Base-by-base conservation (phyloP, 208 protist species). In the Crithidia fasciculata region DNA sequence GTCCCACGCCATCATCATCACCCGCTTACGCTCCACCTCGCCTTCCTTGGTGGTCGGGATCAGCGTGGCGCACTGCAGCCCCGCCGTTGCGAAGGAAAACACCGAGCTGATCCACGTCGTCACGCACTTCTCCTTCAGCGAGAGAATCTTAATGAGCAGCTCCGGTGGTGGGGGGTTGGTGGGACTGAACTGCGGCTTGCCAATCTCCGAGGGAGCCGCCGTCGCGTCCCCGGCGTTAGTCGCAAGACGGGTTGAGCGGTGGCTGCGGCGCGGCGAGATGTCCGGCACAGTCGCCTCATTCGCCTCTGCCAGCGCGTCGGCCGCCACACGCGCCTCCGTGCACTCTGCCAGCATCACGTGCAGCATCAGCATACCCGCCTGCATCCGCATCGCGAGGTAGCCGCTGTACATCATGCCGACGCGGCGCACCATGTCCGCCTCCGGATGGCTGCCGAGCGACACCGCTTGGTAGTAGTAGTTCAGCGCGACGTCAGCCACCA, bases 401-500 rank as follows among this genome's bases (percentile, higher is more conserved):
- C 56, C 50, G 37, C 62, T 72, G 71, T 77, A 76, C 39, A 56
- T 58, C 49, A 57, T 59, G 18, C 59, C 70, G 28, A 81, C 40
- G 49, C 36, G 37, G 41, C 56, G 56, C n/a, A 59, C 47, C 53
- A 69, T 71, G 67, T 44, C 52, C n/a, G 45, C 45, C 45, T 49
- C 45, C 9, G 45, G 45, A 49, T 39, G 36, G 39, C 18, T 13
- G 39, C 0, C 13, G 8, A 28, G 50, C 5, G 63, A 56, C 10
- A 6, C 12, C 6, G 41, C 2, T 9, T 56, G 16, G 15, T 58
- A 28, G 53, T 77, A 58, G 71, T 77, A 73, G 9, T 70, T 64
- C 43, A 72, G 57, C 8, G 76, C 71, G 50, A 74, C 77, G 61
- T 77, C 71, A 10, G 49, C 53, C 15, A 75, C 52, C 69, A 77